Evolutionary conservation across 2,329 filamentous ascomycete species (phyloP).

Genomic region (Ophiostoma piceae): DNA sequence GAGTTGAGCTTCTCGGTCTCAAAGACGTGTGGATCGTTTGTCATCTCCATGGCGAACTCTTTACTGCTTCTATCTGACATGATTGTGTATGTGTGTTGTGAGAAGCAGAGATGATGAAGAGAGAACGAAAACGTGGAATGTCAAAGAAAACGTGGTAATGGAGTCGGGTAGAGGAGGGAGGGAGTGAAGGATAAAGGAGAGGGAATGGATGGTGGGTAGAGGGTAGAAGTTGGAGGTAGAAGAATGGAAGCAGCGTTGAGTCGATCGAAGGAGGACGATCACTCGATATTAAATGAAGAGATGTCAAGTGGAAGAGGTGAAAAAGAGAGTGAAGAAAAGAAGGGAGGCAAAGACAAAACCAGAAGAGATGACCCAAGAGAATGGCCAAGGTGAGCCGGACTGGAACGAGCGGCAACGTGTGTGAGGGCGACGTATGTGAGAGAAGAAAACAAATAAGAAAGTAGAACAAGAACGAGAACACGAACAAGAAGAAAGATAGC

Average conservation of each 20-base stretch:
- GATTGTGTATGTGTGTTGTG: background rate
- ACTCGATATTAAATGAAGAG: conserved; percentile 1
- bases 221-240: background rate
- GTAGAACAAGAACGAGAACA: background rate
- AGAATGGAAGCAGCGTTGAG: background rate
- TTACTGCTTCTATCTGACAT: conserved; percentile 25
- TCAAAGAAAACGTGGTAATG: background rate
- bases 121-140: background rate
- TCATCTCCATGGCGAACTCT: conserved; percentile 24
- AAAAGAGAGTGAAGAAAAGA: background rate
- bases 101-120: background rate
- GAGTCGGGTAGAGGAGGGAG: background rate
- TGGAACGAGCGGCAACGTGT: background rate
- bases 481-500: background rate
- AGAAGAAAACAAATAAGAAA: background rate
- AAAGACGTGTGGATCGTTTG: conserved; percentile 23
- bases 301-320: background rate
- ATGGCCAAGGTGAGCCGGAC: background rate
- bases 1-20: conserved; percentile 27
- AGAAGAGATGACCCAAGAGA: background rate
- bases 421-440: background rate
- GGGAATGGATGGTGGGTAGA: too few species aligned
- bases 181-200: background rate
- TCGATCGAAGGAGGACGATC: conserved; percentile 3
- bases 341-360: background rate